Evolutionary conservation across 2,329 filamentous ascomycete species (phyloP), one percentile per base, ranked within the genome.

Genomic region (Calonectria pteridis): DNA sequence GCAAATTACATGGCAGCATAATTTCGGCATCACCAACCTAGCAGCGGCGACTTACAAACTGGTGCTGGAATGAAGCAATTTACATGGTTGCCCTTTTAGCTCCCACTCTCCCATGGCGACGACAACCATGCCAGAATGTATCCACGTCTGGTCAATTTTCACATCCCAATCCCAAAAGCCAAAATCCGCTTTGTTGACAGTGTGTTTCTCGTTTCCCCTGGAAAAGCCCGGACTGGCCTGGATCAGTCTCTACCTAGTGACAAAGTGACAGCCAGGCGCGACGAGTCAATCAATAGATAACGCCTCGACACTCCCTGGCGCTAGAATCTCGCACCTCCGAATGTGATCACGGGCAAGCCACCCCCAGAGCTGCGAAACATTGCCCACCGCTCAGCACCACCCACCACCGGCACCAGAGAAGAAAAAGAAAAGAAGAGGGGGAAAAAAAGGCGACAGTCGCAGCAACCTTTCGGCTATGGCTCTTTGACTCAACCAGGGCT

Each of bases 1-100:
- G 23, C 29, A 71, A 58, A 71, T 71, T 71, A 13, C 50, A 59
- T 58, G 18, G 3, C 53, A 35, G n/a, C 37, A 31, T n/a, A 58
- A 46, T 62, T 59, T 29, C 31, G 29, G 49, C 23, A 18, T 29
- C 50, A 23, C 55, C 55, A 37, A 28, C 55, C n/a, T 7, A 62
- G 11, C 23, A 26, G 23, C 6, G 35, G 23, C 18, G 55, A 62
- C 55, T 62, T 62, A 62, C 55, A 59, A 31, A 40, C 31, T 23
- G 46, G 10, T 50, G 28, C 58, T 70, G 68, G 69, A 71, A 71
- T 71, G 69, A 58, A 62, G 62, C 69, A 66, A 59, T 71, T 71
- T 50, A 20, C 29, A 35, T 35, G 33, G 55, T 35, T 62, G 23
- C 55, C 55, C 33, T 62, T 62, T 37, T 29, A 3, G 35, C 55